These are phyloP conservation scores for Phlyctochytrium arcticum DNA, from an alignment of 192 early-diverging fungal genomes.

Conservation along the genomic window DNA sequence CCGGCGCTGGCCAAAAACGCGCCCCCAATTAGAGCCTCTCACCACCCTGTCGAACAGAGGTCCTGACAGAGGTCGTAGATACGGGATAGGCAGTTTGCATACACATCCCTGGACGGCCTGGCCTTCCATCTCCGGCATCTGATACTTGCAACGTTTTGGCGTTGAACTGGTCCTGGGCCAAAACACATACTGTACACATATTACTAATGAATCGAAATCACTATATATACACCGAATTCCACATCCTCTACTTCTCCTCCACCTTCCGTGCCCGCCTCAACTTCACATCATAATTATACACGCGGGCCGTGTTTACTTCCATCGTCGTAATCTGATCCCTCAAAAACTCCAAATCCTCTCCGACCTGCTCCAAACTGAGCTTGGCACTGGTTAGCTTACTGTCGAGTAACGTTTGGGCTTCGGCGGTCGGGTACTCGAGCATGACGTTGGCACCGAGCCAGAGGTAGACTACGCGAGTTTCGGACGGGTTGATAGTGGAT, in stretches of 20 bases:
- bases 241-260: too few species aligned
- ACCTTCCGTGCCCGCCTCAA: conserved; percentile 20
- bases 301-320: conserved; percentile 90
- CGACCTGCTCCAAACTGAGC: conserved; percentile 64
- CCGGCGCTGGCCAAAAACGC: too few species aligned
- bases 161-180: too few species aligned
- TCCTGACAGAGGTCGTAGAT: too few species aligned
- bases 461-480: conserved; percentile 76
- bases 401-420: conserved; percentile 74
- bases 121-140: too few species aligned
- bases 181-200: not conserved
- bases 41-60: too few species aligned
- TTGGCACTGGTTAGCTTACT: conserved; percentile 74
- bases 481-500: conserved; percentile 66
- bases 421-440: conserved; percentile 90
- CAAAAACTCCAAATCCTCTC: conserved; percentile 90
- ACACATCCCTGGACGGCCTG: too few species aligned
- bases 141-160: too few species aligned
- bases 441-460: conserved; percentile 99
- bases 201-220: not conserved
- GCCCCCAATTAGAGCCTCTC: too few species aligned
- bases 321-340: conserved; percentile 98
- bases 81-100: too few species aligned
- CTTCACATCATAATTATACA: conserved; percentile 95
- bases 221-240: too few species aligned